These are phyloP conservation scores for Coemansia sp. DNA, from an alignment of 192 early-diverging fungal species.

Conservation along the genomic window DNA sequence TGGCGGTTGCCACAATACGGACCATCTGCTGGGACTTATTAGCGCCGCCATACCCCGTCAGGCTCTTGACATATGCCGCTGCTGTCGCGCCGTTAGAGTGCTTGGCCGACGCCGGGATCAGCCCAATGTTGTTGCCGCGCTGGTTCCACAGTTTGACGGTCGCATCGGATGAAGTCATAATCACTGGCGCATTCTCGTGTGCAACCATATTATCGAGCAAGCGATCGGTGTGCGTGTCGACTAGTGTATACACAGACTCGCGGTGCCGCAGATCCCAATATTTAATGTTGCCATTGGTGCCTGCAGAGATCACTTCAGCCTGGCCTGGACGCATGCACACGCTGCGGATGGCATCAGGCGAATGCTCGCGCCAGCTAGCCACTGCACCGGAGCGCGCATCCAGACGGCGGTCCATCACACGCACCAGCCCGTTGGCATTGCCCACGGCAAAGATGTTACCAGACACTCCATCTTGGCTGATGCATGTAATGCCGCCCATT, in stretches of 20 bases:
- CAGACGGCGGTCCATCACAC: slow-evolving; percentile 50
- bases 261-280: slow-evolving; percentile 53
- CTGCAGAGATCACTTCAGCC: slow-evolving; percentile 42
- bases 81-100: slow-evolving; percentile 17
- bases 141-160: slow-evolving; percentile 54
- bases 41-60: slow-evolving; percentile 27
- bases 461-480: slow-evolving; percentile 36
- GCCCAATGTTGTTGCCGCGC: slow-evolving; percentile 40
- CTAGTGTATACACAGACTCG: slow-evolving; percentile 23
- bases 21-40: not conserved
- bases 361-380: slow-evolving; percentile 47
- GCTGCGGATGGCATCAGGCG: slow-evolving; percentile 26
- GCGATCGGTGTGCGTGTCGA: slow-evolving; percentile 24
- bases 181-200: slow-evolving; percentile 48
- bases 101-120: slow-evolving; percentile 25
- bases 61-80: slow-evolving; percentile 33
- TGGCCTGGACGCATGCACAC: slow-evolving; percentile 40
- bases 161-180: slow-evolving; percentile 35
- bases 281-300: slow-evolving; percentile 37
- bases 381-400: slow-evolving; percentile 30
- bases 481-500: slow-evolving; percentile 43
- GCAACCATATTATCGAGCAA: slow-evolving; percentile 38
- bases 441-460: slow-evolving; percentile 48
- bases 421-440: slow-evolving; percentile 43
- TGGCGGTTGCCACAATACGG: slow-evolving; percentile 14